phyloP scores from a whole-genome alignment of 2,329 filamentous ascomycete species.

The Graphilbum sp. region DNA sequence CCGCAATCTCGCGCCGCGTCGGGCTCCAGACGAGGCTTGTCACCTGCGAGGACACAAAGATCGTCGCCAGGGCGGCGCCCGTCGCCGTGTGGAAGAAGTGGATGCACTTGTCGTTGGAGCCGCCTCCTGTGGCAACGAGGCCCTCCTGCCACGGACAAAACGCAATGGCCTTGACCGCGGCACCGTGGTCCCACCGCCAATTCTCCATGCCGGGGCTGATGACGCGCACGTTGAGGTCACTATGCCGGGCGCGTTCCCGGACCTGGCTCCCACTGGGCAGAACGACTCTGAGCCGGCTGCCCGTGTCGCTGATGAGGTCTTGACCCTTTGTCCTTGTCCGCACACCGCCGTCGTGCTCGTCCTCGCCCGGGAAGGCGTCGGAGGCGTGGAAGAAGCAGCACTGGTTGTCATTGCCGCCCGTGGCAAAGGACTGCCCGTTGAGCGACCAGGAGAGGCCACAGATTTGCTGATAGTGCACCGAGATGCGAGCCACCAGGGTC shows the following conservation, averaged over 20 bases:
- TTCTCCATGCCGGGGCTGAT: conserved; percentile 42
- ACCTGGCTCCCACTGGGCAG: conserved; percentile 2
- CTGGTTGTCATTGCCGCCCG: conserved; percentile 82
- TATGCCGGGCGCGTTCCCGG: conserved; percentile 1
- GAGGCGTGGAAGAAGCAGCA: conserved; percentile 66
- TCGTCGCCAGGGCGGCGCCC: conserved; percentile 71
- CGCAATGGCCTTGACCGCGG: conserved; percentile 90
- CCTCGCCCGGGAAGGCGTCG: conserved; percentile 27
- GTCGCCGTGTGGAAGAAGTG: conserved; percentile 86
- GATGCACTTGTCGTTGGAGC: conserved; percentile 86
- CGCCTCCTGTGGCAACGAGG: conserved; percentile 78
- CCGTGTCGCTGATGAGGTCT: neutral
- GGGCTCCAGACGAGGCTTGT: conserved; percentile 85
- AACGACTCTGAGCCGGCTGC: conserved; percentile 1
- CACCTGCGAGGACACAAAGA: conserved; percentile 84
- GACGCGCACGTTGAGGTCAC: conserved; percentile 1
- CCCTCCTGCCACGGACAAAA: conserved; percentile 90
- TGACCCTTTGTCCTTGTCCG: neutral
- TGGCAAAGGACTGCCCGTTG: conserved; percentile 62
- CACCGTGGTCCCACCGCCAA: conserved; percentile 62
- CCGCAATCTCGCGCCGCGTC: conserved; percentile 71
- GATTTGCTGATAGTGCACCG: conserved; percentile 72
- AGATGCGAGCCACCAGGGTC: conserved; percentile 60
- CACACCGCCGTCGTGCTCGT: neutral
- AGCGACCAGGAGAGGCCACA: conserved; percentile 83